Percentiles rank a stretch among this genome's conserved stretches.
Conservation (phyloP, 2,329 filamentous ascomycete genomes). For the Cladophialophora chaetospira region DNA sequence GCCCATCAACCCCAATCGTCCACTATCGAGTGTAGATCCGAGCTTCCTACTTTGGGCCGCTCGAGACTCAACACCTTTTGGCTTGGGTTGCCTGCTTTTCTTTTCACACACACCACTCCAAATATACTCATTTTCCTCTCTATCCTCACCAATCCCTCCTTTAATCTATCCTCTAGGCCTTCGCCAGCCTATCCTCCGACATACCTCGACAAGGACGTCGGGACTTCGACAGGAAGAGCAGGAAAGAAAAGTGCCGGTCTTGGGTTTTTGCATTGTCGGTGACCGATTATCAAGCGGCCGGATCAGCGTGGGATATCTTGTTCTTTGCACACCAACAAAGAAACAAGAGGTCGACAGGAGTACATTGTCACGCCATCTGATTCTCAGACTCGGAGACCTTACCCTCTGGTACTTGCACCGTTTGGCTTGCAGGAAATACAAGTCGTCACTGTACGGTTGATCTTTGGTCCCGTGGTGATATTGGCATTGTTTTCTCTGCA, state of each 20-base stretch:
- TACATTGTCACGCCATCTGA: constrained; percentile 19
- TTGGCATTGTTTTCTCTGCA: constrained; percentile 10
- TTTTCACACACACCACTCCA: constrained; percentile 12
- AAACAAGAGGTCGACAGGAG: constrained; percentile 18
- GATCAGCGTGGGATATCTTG: constrained; percentile 24
- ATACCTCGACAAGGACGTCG: constrained; percentile 16
- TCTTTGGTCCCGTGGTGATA: constrained; percentile 32
- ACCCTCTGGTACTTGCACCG: constrained; percentile 1
- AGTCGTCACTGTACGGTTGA: constrained; percentile 31
- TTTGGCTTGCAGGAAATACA: constrained; percentile 5
- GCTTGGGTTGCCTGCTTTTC: constrained; percentile 23
- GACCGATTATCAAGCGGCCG: constrained; percentile 23
- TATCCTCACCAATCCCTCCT: constrained; percentile 13
- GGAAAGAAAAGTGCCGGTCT: neutral
- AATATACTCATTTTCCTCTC: constrained; percentile 12
- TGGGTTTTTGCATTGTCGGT: constrained; percentile 11
- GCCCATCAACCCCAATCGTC: constrained; percentile 7
- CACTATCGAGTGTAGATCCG: constrained; percentile 27
- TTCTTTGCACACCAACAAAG: constrained; percentile 17
- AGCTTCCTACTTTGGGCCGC: constrained; percentile 27
- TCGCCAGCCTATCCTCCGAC: constrained; percentile 22
- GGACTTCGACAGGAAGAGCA: constrained; percentile 6
- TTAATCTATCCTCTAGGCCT: constrained; percentile 20
- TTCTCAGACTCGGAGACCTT: constrained; percentile 7
- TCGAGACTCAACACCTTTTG: constrained; percentile 32